Conservation (phyloP, 257 asterid genomes). For the Datura wrightii region DNA sequence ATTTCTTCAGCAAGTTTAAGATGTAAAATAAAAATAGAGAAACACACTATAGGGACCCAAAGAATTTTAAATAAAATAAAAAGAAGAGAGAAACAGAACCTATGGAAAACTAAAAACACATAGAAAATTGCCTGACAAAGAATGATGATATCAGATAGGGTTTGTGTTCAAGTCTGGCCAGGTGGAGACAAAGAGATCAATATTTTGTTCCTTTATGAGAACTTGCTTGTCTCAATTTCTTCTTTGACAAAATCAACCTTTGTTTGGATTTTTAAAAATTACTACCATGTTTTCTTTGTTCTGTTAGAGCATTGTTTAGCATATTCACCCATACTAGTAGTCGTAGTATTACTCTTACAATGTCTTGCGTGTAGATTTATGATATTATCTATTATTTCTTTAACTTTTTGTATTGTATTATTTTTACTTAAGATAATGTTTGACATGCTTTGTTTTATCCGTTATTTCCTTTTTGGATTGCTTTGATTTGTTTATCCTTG, state of each 20-base stretch:
- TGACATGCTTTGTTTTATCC: too few relatives aligned
- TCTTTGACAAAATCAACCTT: neutral
- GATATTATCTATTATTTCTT: too few relatives aligned
- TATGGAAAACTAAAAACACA: neutral
- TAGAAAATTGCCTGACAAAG: neutral
- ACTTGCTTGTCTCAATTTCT: neutral
- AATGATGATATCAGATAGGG: conserved; percentile 3
- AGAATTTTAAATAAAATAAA: neutral
- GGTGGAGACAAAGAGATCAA: conserved; percentile 17
- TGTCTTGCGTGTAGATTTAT: too few relatives aligned
- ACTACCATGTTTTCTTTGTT: neutral
- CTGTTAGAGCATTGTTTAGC: too few relatives aligned
- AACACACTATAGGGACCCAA: conserved; percentile 1
- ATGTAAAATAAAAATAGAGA: neutral
- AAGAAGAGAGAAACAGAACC: conserved; percentile 18
- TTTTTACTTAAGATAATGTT: too few relatives aligned
- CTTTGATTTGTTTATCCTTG: too few relatives aligned
- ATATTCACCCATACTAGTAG: too few relatives aligned
- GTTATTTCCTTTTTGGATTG: too few relatives aligned
- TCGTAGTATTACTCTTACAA: too few relatives aligned
- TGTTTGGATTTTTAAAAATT: neutral
- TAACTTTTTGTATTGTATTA: too few relatives aligned
- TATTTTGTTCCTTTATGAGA: neutral
- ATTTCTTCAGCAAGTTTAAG: neutral
- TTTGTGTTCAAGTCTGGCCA: neutral